Percentiles rank a stretch among this genome's conserved stretches.
Evolutionary conservation across 2,329 filamentous ascomycete species (phyloP).

Genomic region (Lojkania enalia): DNA sequence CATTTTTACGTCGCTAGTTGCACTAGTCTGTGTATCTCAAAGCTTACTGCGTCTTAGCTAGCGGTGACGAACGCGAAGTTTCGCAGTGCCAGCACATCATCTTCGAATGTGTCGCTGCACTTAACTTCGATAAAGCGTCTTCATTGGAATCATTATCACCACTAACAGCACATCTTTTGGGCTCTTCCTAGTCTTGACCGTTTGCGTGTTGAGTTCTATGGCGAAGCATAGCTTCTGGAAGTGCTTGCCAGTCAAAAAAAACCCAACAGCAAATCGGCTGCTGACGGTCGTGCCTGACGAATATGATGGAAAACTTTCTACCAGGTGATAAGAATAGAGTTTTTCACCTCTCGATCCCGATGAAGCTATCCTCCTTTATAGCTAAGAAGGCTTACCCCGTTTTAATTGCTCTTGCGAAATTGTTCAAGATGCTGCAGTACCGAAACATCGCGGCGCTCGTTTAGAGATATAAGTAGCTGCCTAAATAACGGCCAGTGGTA

Average conservation of each 20-base stretch:
- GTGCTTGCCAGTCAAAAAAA: conserved; percentile 18
- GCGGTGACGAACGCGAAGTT: conserved; percentile 2
- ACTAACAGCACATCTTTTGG: not conserved
- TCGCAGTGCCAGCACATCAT: not conserved
- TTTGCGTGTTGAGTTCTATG: not conserved
- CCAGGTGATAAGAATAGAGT: conserved; percentile 43
- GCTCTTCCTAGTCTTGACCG: no score
- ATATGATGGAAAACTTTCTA: conserved; percentile 36
- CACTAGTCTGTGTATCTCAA: conserved; percentile 9
- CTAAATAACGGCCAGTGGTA: conserved; percentile 39
- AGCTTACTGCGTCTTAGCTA: not conserved
- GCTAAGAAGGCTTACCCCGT: conserved; percentile 17
- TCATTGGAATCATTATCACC: not conserved
- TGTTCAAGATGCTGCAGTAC: conserved; percentile 42
- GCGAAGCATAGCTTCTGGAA: conserved; percentile 8
- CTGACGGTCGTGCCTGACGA: conserved; percentile 17
- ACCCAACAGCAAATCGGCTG: conserved; percentile 19
- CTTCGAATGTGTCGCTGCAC: no score
- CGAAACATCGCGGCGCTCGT: conserved; percentile 12
- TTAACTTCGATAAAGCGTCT: not conserved
- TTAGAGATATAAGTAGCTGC: conserved; percentile 38
- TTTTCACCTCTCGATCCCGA: conserved; percentile 33
- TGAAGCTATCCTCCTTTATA: conserved; percentile 29
- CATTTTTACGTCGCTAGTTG: conserved; percentile 8
- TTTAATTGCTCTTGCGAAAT: conserved; percentile 40